Percentiles rank a stretch among this genome's conserved stretches.
Conservation (phyloP, 176 grass and related monocot genomes). For the Phyllostachys edulis region DNA sequence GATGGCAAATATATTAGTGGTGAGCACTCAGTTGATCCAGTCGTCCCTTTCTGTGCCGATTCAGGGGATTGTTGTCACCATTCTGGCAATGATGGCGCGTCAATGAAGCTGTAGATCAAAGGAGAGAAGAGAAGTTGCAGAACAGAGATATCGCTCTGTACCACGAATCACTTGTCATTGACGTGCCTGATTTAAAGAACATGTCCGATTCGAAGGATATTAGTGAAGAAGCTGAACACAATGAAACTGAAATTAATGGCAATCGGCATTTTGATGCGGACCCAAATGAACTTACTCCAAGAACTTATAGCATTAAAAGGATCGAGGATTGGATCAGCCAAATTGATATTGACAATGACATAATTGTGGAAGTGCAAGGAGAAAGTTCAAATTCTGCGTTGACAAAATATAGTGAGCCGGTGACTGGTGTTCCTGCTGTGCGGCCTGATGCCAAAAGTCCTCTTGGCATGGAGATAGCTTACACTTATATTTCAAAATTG, state of each 20-base stretch:
- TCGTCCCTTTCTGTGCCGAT: conserved; percentile 15
- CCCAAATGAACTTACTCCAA: conserved; percentile 43
- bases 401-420: conserved; percentile 24
- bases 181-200: conserved; percentile 22
- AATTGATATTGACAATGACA: conserved; percentile 51
- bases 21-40: conserved; percentile 32
- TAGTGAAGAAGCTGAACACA: conserved; percentile 30
- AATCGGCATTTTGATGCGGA: conserved; percentile 15
- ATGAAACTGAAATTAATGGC: conserved; percentile 16
- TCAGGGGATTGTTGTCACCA: conserved; percentile 11
- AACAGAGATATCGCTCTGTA: conserved; percentile 20
- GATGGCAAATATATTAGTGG: conserved; percentile 36
- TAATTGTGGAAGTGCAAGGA: conserved; percentile 49
- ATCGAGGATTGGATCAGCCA: conserved; percentile 85
- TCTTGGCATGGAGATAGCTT: conserved; percentile 82
- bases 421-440: conserved; percentile 36
- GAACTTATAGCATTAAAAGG: conserved; percentile 64
- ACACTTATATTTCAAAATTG: conserved; percentile 88
- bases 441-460: conserved; percentile 54
- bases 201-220: conserved; percentile 17
- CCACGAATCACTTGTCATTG: conserved; percentile 8
- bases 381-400: conserved; percentile 47
- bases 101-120: conserved; percentile 38
- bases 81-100: conserved; percentile 16
- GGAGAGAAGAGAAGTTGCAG: conserved; percentile 37